Evolutionary conservation across 2,329 filamentous ascomycete genomes (phyloP).

Genomic region (Bipolaris zeicola): DNA sequence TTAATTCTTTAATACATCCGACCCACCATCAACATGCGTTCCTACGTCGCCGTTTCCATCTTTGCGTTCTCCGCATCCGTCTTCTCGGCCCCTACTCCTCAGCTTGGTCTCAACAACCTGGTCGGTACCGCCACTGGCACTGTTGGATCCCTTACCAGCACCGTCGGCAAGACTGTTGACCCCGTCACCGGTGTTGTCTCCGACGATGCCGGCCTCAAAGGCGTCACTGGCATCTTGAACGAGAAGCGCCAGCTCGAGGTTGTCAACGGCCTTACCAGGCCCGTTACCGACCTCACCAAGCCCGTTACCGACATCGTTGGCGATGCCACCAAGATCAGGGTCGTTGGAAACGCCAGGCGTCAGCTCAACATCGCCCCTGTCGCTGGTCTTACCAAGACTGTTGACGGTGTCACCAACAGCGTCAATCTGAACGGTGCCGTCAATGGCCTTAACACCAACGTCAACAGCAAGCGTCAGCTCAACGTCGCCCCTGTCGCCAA

Average conservation of each 20-base stretch:
- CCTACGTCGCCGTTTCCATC: constrained; percentile 20
- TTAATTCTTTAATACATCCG: neutral
- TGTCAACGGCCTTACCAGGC: neutral
- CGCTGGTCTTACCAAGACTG: neutral
- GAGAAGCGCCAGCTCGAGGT: neutral
- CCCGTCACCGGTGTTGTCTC: constrained; percentile 10
- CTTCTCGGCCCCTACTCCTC: constrained; percentile 22
- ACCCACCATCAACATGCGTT: constrained; percentile 16
- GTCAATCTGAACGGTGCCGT: neutral
- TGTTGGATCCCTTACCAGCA: constrained; percentile 8
- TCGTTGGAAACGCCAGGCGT: constrained; percentile 2
- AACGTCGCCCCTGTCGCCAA: neutral
- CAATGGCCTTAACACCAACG: neutral
- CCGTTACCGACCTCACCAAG: neutral
- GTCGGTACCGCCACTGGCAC: constrained; percentile 5
- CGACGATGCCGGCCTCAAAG: constrained; percentile 16
- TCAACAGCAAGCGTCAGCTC: neutral
- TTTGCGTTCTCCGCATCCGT: constrained; percentile 24
- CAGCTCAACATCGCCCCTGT: neutral
- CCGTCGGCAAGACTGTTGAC: constrained; percentile 13
- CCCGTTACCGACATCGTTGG: neutral
- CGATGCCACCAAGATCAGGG: neutral
- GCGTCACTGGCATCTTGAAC: constrained; percentile 6
- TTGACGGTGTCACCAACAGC: neutral
- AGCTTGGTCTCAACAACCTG: constrained; percentile 11